These are phyloP conservation scores for Caloboletus firmus DNA, from an alignment of 1,284 basidiomycete species.

Conservation along the genomic window DNA sequence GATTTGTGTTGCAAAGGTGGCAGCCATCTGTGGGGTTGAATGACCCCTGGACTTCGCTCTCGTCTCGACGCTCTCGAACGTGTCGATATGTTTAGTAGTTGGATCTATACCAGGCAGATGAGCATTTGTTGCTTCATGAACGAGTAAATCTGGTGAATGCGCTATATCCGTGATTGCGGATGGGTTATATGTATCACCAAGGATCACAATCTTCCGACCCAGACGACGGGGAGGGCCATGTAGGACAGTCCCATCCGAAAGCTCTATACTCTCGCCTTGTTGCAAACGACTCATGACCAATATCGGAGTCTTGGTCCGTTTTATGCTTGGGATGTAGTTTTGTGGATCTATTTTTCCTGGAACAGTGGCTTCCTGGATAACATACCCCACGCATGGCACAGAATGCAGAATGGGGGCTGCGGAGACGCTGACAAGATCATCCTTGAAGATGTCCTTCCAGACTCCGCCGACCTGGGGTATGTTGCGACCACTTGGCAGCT, in stretches of 20 bases:
- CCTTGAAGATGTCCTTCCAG: constrained; percentile 71
- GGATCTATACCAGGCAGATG: constrained; percentile 71
- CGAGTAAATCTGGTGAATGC: constrained; percentile 60
- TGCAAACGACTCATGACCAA: constrained; percentile 70
- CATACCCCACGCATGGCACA: constrained; percentile 83
- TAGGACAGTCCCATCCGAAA: constrained; percentile 78
- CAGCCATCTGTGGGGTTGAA: constrained; percentile 92
- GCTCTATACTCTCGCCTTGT: constrained; percentile 63
- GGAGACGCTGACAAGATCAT: constrained; percentile 66
- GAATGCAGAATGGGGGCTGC: constrained; percentile 84
- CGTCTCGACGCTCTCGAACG: constrained; percentile 61
- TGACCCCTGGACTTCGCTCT: constrained; percentile 83
- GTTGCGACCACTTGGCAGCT: constrained; percentile 67
- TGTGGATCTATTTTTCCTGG: constrained; percentile 73
- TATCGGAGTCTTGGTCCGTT: constrained; percentile 72
- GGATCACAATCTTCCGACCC: constrained; percentile 74
- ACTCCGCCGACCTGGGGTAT: constrained; percentile 61
- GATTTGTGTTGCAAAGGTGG: constrained; percentile 73
- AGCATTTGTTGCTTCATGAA: constrained; percentile 92
- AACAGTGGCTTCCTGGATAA: constrained; percentile 74
- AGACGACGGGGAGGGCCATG: constrained; percentile 66
- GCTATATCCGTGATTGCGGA: constrained; percentile 60
- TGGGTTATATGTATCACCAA: constrained; percentile 83
- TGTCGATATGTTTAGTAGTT: constrained; percentile 56
- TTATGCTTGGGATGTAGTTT: constrained; percentile 62